Percentiles rank a stretch among this genome's conserved stretches.
Conservation (phyloP, 805 yeast species). For the Hanseniaspora vineae region DNA sequence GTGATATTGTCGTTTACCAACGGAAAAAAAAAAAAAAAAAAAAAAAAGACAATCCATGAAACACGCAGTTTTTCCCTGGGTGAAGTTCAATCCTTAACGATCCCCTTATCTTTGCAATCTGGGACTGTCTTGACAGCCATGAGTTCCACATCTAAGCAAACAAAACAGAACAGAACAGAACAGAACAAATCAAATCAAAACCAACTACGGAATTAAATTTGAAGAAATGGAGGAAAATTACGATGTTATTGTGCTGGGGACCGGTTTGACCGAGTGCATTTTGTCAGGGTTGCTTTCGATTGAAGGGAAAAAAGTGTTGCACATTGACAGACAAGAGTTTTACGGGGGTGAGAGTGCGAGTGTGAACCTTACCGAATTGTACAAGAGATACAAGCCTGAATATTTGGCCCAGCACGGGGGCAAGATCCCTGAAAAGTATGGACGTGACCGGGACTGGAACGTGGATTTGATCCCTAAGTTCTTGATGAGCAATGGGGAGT, state of each 20-base stretch:
- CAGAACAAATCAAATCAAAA: neutral
- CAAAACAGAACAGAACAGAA: neutral
- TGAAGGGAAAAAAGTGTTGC: slow-evolving; percentile 96
- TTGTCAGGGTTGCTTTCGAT: slow-evolving; percentile 87
- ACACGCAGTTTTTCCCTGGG: too few relatives aligned
- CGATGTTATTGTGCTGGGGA: slow-evolving; percentile 91
- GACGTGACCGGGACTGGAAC: slow-evolving; percentile 96
- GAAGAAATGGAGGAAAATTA: slow-evolving; percentile 77
- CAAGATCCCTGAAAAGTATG: slow-evolving; percentile 55
- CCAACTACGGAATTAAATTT: too few relatives aligned
- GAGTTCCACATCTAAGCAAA: neutral
- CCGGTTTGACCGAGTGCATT: slow-evolving; percentile 94
- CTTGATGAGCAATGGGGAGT: slow-evolving; percentile 93
- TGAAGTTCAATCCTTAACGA: too few relatives aligned
- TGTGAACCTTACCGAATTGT: slow-evolving; percentile 53
- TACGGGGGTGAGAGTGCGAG: slow-evolving; percentile 92
- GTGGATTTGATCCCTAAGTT: slow-evolving; percentile 95
- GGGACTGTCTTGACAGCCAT: too few relatives aligned
- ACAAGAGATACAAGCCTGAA: slow-evolving; percentile 75
- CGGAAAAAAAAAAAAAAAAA: too few relatives aligned
- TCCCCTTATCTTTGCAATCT: too few relatives aligned
- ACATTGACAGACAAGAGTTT: slow-evolving; percentile 91
- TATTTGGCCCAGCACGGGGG: slow-evolving; percentile 45
- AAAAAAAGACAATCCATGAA: too few relatives aligned
- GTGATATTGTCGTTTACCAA: too few relatives aligned